Conservation (phyloP, 2,329 filamentous ascomycete genomes). For the Alternaria brassicicola region DNA sequence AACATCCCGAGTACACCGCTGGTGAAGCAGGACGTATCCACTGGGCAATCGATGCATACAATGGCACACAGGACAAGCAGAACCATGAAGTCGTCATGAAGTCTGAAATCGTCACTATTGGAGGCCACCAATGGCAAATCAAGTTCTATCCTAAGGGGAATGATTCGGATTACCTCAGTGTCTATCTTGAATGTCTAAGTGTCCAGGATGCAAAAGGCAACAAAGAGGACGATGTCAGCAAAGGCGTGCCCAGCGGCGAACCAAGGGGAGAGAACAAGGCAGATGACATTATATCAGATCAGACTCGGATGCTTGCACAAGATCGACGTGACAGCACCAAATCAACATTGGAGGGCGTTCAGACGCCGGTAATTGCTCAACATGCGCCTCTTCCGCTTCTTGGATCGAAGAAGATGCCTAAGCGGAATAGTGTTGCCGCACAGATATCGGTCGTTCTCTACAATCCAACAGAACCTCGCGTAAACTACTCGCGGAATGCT, state of each 20-base stretch:
- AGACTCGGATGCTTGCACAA: neutral
- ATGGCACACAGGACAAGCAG: constrained; percentile 65
- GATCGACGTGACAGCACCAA: constrained; percentile 5
- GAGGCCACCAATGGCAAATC: constrained; percentile 68
- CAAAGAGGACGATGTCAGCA: constrained; percentile 1
- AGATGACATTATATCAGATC: neutral
- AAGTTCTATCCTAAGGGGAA: constrained; percentile 69
- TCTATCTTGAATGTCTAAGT: constrained; percentile 67
- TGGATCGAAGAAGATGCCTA: constrained; percentile 40
- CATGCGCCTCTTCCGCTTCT: constrained; percentile 48
- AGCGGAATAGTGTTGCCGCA: constrained; percentile 58
- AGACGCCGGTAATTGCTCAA: constrained; percentile 27
- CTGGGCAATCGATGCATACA: constrained; percentile 64
- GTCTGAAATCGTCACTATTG: constrained; percentile 62
- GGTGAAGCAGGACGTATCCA: constrained; percentile 62
- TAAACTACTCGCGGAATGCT: constrained; percentile 61
- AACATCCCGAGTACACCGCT: constrained; percentile 64
- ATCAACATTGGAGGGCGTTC: neutral
- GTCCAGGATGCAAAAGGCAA: constrained; percentile 40
- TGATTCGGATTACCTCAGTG: constrained; percentile 62
- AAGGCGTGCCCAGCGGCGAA: constrained; percentile 1
- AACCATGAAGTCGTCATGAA: constrained; percentile 65
- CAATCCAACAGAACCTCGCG: constrained; percentile 67
- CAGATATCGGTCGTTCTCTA: constrained; percentile 68
- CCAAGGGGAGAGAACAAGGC: neutral